Evolutionary conservation across 805 yeast genomes (phyloP).

Genomic region (Zygotorulaspora chibaensis): DNA sequence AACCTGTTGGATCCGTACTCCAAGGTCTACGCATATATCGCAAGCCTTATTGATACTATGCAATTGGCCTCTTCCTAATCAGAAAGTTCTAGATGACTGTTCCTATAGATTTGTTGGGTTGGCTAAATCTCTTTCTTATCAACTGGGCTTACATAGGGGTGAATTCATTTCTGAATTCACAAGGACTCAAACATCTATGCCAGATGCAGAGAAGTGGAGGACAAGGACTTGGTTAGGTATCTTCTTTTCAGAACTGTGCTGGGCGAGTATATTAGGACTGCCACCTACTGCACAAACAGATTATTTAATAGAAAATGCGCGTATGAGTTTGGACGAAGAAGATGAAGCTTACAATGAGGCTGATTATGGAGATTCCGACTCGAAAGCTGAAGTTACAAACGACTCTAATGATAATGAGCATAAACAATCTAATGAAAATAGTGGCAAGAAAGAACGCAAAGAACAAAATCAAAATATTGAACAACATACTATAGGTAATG

Average conservation of each 20-base stretch:
- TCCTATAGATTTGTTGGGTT: slow-evolving; percentile 84
- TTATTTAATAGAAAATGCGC: slow-evolving; percentile 72
- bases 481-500: not conserved
- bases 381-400: not conserved
- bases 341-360: slow-evolving; percentile 1
- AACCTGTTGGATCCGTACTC: slow-evolving; percentile 90
- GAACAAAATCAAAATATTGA: not conserved
- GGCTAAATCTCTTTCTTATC: slow-evolving; percentile 79
- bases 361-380: not conserved
- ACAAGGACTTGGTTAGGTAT: slow-evolving; percentile 89
- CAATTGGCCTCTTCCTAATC: slow-evolving; percentile 91
- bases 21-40: slow-evolving; percentile 88
- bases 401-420: slow-evolving; percentile 1
- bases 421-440: not conserved
- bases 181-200: slow-evolving; percentile 80
- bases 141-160: slow-evolving; percentile 87
- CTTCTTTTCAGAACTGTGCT: slow-evolving; percentile 82
- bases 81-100: slow-evolving; percentile 86
- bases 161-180: slow-evolving; percentile 87
- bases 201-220: slow-evolving; percentile 91
- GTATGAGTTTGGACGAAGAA: slow-evolving; percentile 47
- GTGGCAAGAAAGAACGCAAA: not conserved
- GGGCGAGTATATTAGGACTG: slow-evolving; percentile 82
- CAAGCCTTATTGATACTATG: slow-evolving; percentile 83
- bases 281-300: slow-evolving; percentile 87